Base-by-base conservation (phyloP, 208 protist species). In the Trypanosoma caninum region DNA sequence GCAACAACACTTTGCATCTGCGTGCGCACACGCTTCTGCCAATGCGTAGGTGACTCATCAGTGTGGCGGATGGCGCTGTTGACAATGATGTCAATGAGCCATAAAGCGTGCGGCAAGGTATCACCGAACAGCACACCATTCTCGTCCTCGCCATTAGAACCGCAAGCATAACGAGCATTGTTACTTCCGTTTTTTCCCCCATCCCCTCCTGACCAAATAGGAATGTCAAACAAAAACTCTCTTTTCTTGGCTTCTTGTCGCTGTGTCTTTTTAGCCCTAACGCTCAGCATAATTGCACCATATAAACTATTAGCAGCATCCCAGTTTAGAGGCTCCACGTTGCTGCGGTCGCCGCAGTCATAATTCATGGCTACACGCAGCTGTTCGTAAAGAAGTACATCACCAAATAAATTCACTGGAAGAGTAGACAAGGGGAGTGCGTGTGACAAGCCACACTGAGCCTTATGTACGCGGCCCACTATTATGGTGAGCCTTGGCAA, bases 31-130 rank as follows among this genome's bases (percentile, higher is more conserved):
- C 46, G 46, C 13, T 28, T 11, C 33, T 16, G 46, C 46, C 46
- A 52, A 4, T 30, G 46, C 33, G 18, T 52, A 18, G 25, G 25
- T 18, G 46, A 52, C n/a, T 52, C 3, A 52, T 52, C 46, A 14
- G 33, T 14, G 33, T 7, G 33, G 22, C 46, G 46, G 33, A 52
- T 16, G 33, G 46, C 46, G 13, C 25, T 27, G 2, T 7, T 16
- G 23, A 54, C 16, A 20, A 54, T 37, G 38, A 54, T 2, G n/a
- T 52, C 46, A 34, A 9, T 33, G 33, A 52, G n/a, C 46, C 46
- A 52, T 2, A 16, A 35, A 34, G 28, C n/a, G n/a, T n/a, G n/a
- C n/a, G n/a, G n/a, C n/a, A n/a, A n/a, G n/a, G n/a, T n/a, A n/a
- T n/a, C n/a, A n/a, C n/a, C n/a, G n/a, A n/a, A n/a, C n/a, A n/a